Percentiles rank a stretch among this genome's conserved stretches.
These are phyloP conservation scores for Dissophora ornata DNA, from an alignment of 192 early-diverging fungal genomes.

Conservation along the genomic window DNA sequence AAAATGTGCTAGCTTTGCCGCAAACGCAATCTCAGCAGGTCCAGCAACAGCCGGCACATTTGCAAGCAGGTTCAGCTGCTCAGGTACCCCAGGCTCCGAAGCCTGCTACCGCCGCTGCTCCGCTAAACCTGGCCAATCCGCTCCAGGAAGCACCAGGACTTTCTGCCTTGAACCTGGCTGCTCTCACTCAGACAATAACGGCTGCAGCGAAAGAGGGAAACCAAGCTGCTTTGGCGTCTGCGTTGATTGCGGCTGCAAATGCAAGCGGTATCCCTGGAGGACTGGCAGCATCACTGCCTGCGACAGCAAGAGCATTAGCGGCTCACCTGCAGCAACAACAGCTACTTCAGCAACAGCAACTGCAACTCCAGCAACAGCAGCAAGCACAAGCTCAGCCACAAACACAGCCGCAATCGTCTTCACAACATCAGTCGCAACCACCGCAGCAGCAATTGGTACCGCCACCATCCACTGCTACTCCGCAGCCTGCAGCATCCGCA, in stretches of 20 bases:
- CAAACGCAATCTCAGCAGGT: neutral
- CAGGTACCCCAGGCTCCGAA: neutral
- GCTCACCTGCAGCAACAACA: conserved; percentile 45
- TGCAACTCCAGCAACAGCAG: neutral
- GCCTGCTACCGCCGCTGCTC: neutral
- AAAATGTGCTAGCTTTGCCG: neutral
- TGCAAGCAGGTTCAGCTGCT: no score
- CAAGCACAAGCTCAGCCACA: conserved; percentile 14
- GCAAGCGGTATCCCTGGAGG: conserved; percentile 44
- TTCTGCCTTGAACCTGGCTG: conserved; percentile 19
- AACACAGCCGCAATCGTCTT: neutral
- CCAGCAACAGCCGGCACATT: no score
- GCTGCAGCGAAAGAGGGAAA: conserved; percentile 38
- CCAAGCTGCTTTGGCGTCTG: conserved; percentile 27
- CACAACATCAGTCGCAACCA: conserved; percentile 6
- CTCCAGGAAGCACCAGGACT: conserved; percentile 24
- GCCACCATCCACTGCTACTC: neutral
- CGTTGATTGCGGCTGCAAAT: conserved; percentile 44
- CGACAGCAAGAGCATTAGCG: conserved; percentile 31
- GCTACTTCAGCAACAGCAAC: conserved; percentile 26
- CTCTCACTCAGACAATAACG: conserved; percentile 39
- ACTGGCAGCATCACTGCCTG: conserved; percentile 32
- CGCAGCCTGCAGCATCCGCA: neutral
- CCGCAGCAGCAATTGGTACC: neutral
- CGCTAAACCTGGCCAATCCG: neutral